phyloP scores from a whole-genome alignment of 140 eudicot species.

The Senecio squalidus region DNA sequence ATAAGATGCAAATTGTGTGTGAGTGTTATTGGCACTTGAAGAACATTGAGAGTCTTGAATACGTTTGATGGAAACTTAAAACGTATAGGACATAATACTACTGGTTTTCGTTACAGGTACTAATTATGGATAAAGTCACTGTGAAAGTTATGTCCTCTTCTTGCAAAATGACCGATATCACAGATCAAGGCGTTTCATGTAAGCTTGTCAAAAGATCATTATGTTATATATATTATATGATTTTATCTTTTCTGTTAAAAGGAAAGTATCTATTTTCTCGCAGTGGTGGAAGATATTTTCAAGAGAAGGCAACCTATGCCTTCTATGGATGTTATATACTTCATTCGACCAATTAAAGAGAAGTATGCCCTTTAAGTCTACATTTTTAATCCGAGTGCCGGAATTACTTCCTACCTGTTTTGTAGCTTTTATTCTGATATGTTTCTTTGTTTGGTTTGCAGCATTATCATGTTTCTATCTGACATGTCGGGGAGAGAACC shows the following conservation, averaged over 20 bases:
- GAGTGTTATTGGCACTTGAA: not conserved
- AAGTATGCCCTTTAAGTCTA: conserved; percentile 42
- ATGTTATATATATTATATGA: conserved; percentile 2
- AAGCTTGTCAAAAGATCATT: conserved; percentile 27
- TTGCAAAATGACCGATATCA: conserved; percentile 98
- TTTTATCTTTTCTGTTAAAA: too few relatives aligned
- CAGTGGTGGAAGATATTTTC: conserved; percentile 99
- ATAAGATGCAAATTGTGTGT: not conserved
- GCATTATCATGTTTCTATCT: conserved; percentile 90
- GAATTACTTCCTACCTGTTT: not conserved
- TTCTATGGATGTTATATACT: conserved; percentile 89
- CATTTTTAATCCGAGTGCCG: conserved; percentile 4
- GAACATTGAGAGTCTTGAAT: not conserved
- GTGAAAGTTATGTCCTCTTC: conserved; percentile 88
- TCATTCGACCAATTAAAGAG: conserved; percentile 91
- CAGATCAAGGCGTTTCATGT: conserved; percentile 96
- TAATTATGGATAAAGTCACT: conserved; percentile 95
- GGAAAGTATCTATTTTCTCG: conserved; percentile 13
- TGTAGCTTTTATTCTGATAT: conserved; percentile 12
- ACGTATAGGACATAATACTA: not conserved
- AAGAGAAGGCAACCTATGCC: conserved; percentile 98
- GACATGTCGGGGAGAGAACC: conserved; percentile 99
- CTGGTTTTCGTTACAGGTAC: conserved; percentile 51
- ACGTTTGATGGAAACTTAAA: not conserved
- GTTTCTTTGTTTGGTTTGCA: conserved; percentile 38